These are phyloP conservation scores for Phytophthora agathidicida DNA, from an alignment of 352 stramenopile species.

Conservation along the genomic window DNA sequence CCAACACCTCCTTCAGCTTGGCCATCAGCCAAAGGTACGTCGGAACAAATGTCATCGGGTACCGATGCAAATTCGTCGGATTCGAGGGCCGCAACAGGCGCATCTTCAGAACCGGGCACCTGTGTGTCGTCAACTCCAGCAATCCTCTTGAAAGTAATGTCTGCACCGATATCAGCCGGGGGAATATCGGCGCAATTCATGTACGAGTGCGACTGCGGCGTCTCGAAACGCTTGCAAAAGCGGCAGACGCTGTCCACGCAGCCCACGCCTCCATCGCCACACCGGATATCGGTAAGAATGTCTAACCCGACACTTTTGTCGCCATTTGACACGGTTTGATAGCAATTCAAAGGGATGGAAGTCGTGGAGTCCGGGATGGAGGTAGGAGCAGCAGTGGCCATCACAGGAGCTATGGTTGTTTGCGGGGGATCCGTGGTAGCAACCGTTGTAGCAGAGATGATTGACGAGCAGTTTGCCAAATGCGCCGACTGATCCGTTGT, in stretches of 20 bases:
- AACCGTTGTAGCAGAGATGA: neutral
- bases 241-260: constrained; percentile 36
- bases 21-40: constrained; percentile 29
- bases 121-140: constrained; percentile 10
- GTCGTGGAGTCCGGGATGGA: constrained; percentile 4
- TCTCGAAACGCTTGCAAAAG: constrained; percentile 36
- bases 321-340: constrained; percentile 19
- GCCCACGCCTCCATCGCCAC: constrained; percentile 37
- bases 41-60: constrained; percentile 8
- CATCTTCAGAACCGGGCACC: neutral
- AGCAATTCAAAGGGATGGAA: constrained; percentile 25
- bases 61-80: constrained; percentile 1
- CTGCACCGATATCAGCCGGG: constrained; percentile 16
- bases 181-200: constrained; percentile 27
- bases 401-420: neutral
- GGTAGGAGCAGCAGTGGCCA: constrained; percentile 1
- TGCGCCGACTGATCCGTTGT: constrained; percentile 31
- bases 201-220: constrained; percentile 29
- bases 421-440: no score
- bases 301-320: constrained; percentile 29
- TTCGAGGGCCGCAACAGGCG: constrained; percentile 13
- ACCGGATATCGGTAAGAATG: constrained; percentile 39
- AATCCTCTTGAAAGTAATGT: constrained; percentile 36
- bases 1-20: constrained; percentile 33
- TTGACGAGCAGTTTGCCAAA: constrained; percentile 20